Base-by-base conservation (phyloP, 164 flowering plant species). In the Piper betle region DNA sequence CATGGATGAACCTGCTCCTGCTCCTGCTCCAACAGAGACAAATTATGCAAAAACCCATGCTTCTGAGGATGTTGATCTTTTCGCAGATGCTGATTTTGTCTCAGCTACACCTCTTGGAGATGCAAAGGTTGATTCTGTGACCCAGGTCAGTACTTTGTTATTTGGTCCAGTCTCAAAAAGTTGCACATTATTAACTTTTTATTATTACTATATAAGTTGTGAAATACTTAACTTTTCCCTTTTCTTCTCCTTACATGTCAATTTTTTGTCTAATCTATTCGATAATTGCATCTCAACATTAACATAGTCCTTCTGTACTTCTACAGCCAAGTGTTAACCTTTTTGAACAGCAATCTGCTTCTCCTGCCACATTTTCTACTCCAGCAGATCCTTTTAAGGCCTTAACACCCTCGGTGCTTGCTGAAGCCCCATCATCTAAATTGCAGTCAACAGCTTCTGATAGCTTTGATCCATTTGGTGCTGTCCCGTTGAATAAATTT, bases 41-140 rank as follows among this genome's bases (percentile, higher is more conserved):
- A 19, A 71, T 64, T 41, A 65, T 4, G 56, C 60, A 55, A 68
- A 71, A 71, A 60, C 58, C 64, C 73, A 72, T 38, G 38, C 67
- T 59, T 53, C 82, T 37, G 18, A 82, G 39, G 94, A 87, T 50
- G 84, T 79, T 74, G 96, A 94, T 81, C 80, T 88, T 25, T 94
- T 94, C 78, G 93, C 85, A 66, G 91, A 91, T 83, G 96, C 99
- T 59, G 58, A 69, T 76, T 94, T 94, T 81, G 91, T 91, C 18
- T 88, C 97, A 67, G 97, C 97, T 17, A 10, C 50, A 46, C 68
- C 91, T 42, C 62, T 67, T 20, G 75, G 37, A 42, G 81, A 72
- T 65, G 63, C 71, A 58, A 74, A 53, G 58, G 62, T 61, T 40
- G 77, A 58, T 60, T 73, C 78, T 61, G 74, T 67, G 61, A 53